These are phyloP conservation scores for Chaetomiaceae sp. DNA, from an alignment of 2,329 filamentous ascomycete species.

Conservation along the genomic window DNA sequence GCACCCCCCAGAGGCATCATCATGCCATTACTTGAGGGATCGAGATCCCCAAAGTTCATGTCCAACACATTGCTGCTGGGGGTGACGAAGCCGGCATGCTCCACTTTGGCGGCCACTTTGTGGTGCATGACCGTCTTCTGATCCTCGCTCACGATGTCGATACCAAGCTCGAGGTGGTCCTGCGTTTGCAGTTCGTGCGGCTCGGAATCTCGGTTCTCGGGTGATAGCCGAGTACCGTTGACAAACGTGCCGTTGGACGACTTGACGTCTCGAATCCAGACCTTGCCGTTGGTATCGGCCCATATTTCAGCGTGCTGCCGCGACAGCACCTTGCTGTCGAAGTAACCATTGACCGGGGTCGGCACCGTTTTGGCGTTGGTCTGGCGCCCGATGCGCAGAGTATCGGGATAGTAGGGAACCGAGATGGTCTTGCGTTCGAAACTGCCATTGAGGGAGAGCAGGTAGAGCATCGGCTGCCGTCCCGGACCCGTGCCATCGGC, in stretches of 20 bases:
- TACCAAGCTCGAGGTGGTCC: constrained; percentile 89
- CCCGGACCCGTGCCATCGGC: constrained; percentile 55
- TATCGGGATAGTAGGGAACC: constrained; percentile 91
- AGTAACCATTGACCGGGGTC: constrained; percentile 86
- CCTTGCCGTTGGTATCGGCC: constrained; percentile 76
- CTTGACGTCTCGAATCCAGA: constrained; percentile 96
- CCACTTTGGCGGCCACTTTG: constrained; percentile 94
- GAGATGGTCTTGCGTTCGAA: constrained; percentile 96
- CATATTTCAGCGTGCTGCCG: constrained; percentile 95
- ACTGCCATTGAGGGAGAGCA: constrained; percentile 88
- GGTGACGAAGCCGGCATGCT: constrained; percentile 81
- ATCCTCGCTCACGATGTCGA: constrained; percentile 97
- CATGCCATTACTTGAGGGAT: constrained; percentile 69
- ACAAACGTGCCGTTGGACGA: constrained; percentile 99
- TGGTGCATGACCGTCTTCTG: constrained; percentile 98
- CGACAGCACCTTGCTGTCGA: constrained; percentile 96
- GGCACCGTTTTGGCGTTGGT: constrained; percentile 96
- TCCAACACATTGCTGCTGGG: constrained; percentile 72
- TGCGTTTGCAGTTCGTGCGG: constrained; percentile 87
- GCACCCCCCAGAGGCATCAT: constrained; percentile 63
- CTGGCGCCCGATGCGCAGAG: constrained; percentile 86
- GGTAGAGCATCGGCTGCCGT: constrained; percentile 68
- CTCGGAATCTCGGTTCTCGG: constrained; percentile 92
- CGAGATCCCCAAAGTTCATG: constrained; percentile 86
- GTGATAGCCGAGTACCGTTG: constrained; percentile 82